Base-by-base conservation (phyloP, 2,329 filamentous ascomycete species). In the Ceratocystis alfenasii region DNA sequence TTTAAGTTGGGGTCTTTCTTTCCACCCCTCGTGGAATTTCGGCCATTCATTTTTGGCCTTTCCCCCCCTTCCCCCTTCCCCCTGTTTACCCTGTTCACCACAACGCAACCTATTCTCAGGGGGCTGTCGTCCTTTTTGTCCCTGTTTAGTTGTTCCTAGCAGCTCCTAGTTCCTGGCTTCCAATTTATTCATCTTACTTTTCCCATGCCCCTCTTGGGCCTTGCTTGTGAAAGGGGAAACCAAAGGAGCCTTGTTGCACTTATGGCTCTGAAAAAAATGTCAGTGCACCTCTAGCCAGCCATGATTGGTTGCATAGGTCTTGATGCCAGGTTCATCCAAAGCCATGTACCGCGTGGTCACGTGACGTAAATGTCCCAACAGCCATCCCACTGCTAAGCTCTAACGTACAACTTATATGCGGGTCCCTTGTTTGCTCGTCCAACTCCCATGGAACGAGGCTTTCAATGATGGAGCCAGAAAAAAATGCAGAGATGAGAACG, bases 81-180 rank as follows among this genome's bases (percentile, higher is more conserved):
- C 45, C 22, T 20, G 17, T 50, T 20, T 5, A 50, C 46, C 46
- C 12, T 28, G 20, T 41, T 3, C 36, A 41, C 36, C 36, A 28
- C 33, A 25, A 33, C 25, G 36, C 7, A 22, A 33, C 53, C 10
- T 36, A 20, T 15, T 59, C 12, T 59, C 55, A 59, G 55, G 55
- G 55, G 55, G 36, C 12, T 36, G 55, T 20, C 55, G 30, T 59
- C 28, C 55, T 59, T 59, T 59, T 30, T n/a, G 28, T 33, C 75
- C 28, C 74, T 78, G 33, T 76, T 78, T 61, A 75, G 76, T 71
- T 78, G 78, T 68, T 5, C 48, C 48, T 53, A 53, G 15, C 48
- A 75, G 76, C 1, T 69, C 80, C 59, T 79, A 65, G 76, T 77
- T 59, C 75, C 78, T 65, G 78, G 79, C 68, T 73, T 79, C 66